Percentiles rank a stretch among this genome's conserved stretches.
These are phyloP conservation scores for Suhomyces xylopsoci DNA, from an alignment of 805 yeast genomes.

Conservation along the genomic window DNA sequence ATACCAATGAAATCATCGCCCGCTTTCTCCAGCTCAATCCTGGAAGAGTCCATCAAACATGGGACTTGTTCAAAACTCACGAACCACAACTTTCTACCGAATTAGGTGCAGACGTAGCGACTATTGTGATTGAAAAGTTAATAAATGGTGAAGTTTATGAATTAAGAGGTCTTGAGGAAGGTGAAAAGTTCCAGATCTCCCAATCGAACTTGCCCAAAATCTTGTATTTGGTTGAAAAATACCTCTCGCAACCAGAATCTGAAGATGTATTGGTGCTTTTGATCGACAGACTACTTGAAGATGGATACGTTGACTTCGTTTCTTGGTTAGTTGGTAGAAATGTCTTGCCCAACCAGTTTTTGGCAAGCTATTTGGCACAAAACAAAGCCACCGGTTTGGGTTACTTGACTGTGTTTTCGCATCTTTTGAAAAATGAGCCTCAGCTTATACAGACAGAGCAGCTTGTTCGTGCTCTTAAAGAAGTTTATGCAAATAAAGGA, in stretches of 20 bases:
- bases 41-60: slow-evolving; percentile 50
- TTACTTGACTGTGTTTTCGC: slow-evolving; percentile 1
- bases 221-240: slow-evolving; percentile 1
- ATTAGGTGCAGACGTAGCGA: slow-evolving; percentile 21
- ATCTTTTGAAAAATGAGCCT: slow-evolving; percentile 4
- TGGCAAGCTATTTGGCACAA: not conserved
- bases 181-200: not conserved
- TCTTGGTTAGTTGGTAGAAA: not conserved
- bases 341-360: not conserved
- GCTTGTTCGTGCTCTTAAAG: slow-evolving; percentile 2
- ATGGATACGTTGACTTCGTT: not conserved
- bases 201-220: slow-evolving; percentile 1
- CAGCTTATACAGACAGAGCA: not conserved
- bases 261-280: not conserved
- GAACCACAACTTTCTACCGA: slow-evolving; percentile 3
- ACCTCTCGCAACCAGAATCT: not conserved
- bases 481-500: not conserved
- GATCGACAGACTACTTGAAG: slow-evolving; percentile 1
- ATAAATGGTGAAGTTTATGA: slow-evolving; percentile 38
- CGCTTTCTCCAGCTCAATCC: slow-evolving; percentile 44
- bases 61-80: slow-evolving; percentile 41
- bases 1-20: slow-evolving; percentile 5
- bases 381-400: not conserved
- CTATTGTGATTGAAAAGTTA: slow-evolving; percentile 32
- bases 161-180: slow-evolving; percentile 22